Base-by-base conservation (phyloP, 495 filamentous ascomycete genomes). In the Daldinia vernicosa region DNA sequence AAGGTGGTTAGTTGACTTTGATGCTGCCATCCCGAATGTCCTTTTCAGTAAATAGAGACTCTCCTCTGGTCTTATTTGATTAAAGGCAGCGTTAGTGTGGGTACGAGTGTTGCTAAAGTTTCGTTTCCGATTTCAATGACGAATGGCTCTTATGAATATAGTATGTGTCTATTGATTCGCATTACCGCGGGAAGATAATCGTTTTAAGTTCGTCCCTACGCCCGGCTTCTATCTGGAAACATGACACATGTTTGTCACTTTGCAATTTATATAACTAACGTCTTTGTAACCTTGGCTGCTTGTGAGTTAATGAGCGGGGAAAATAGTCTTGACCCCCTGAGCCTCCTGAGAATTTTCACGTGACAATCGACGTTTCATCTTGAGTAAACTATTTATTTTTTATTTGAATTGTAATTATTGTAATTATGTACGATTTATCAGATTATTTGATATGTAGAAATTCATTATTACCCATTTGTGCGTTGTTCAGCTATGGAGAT, bases 21-120 rank as follows among this genome's bases (percentile, higher is more conserved):
- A n/a, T 59, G 15, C 17, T 15, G 45, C 22, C 67, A 70, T 70
- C 15, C 47, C 9, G 17, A 19, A 27, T 22, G 4, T 47, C 7
- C 14, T n/a, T 30, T 11, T 27, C 15, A 35, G 30, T 3, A 30
- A 22, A 22, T 3, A 28, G 15, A 47, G n/a, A 33, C 12, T n/a
- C n/a, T n/a, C 11, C 8, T 24, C 4, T 14, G 26, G 30, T 30
- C 24, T 53, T 53, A 30, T 30, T 47, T 47, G 43, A 47, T 14
- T 5, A 11, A 19, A 47, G 19, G 17, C 19, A 15, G 8, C 6
- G 8, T 47, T 47, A 24, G 43, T 24, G 43, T 11, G 19, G 22
- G 11, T 47, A 22, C 11, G 22, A 22, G n/a, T 22, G 17, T 47
- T 47, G 19, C 43, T 47, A 47, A 47, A 47, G 43, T 47, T 47